Conservation (phyloP, 768 basidiomycete genomes). For the Arthromyces matolae region DNA sequence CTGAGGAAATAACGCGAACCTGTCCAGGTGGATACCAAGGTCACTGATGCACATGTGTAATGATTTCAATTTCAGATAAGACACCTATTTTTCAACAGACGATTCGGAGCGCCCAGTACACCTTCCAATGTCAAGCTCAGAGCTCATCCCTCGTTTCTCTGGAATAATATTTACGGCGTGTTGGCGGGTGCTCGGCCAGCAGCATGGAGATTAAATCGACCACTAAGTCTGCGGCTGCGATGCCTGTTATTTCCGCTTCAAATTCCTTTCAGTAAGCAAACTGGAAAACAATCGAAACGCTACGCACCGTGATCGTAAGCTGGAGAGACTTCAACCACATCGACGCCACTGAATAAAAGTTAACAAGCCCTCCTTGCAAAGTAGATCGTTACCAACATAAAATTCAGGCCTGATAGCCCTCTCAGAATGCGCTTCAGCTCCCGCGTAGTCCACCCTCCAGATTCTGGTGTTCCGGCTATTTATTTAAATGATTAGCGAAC, state of each 20-base stretch:
- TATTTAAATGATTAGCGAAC: neutral
- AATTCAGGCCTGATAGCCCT: constrained; percentile 74
- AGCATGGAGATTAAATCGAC: constrained; percentile 68
- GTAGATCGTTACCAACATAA: constrained; percentile 52
- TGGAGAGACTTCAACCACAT: constrained; percentile 72
- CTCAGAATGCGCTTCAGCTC: constrained; percentile 80
- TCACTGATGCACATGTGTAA: neutral
- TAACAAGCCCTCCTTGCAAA: neutral
- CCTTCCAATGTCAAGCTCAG: constrained; percentile 3
- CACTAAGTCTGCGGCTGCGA: constrained; percentile 65
- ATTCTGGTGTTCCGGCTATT: constrained; percentile 80
- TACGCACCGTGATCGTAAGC: constrained; percentile 66
- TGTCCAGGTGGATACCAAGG: neutral
- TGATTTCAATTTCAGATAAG: no score
- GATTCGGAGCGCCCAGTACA: no score
- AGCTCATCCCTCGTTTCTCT: constrained; percentile 9
- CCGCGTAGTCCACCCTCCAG: constrained; percentile 81
- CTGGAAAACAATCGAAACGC: neutral
- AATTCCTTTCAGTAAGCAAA: constrained; percentile 1
- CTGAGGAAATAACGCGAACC: neutral
- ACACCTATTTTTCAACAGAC: no score
- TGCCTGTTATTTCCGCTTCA: constrained; percentile 62
- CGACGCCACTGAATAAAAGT: constrained; percentile 48
- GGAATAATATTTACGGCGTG: neutral
- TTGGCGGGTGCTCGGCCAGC: constrained; percentile 38